A percentile compares a stretch with the other conserved stretches of the same genome.
These are phyloP conservation scores for Ustilaginoidea virens DNA, from an alignment of 2,329 filamentous ascomycete genomes.

Conservation along the genomic window DNA sequence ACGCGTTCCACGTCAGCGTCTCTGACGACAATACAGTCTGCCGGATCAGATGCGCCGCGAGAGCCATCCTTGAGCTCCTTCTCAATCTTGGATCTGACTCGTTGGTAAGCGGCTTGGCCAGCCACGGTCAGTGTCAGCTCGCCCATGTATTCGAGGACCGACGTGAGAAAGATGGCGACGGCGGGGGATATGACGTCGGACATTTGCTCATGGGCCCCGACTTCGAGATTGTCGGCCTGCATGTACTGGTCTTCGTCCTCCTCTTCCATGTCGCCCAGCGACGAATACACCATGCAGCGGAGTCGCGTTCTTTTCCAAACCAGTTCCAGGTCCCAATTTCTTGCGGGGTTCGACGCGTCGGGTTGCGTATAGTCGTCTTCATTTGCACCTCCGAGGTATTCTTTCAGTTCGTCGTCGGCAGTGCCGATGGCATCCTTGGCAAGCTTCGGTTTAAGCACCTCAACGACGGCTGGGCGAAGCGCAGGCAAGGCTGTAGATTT, in stretches of 20 bases:
- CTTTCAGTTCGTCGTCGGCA: constrained; percentile 73
- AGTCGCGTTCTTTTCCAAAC: constrained; percentile 89
- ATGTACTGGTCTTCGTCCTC: constrained; percentile 89
- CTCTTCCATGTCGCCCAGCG: constrained; percentile 91
- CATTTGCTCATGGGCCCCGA: constrained; percentile 37
- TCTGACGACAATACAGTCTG: constrained; percentile 64
- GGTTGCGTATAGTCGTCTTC: constrained; percentile 53
- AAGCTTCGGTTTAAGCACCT: constrained; percentile 78
- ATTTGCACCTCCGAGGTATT: constrained; percentile 68
- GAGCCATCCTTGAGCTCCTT: constrained; percentile 41
- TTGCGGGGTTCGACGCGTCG: constrained; percentile 29
- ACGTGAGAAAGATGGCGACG: constrained; percentile 89
- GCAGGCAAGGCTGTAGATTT: constrained; percentile 61
- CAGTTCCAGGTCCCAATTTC: constrained; percentile 76
- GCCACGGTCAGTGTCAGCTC: constrained; percentile 83
- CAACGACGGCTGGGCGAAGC: constrained; percentile 67
- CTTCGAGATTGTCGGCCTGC: constrained; percentile 59
- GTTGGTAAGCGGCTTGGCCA: constrained; percentile 66
- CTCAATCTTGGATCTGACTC: constrained; percentile 42
- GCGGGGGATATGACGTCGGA: constrained; percentile 70
- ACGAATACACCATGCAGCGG: constrained; percentile 96
- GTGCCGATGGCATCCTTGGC: constrained; percentile 71
- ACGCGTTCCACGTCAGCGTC: constrained; percentile 88
- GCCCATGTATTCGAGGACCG: constrained; percentile 84
- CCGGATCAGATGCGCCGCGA: constrained; percentile 29